phyloP scores from a whole-genome alignment of 2,329 filamentous ascomycete species.

The Sporothrix phasma region DNA sequence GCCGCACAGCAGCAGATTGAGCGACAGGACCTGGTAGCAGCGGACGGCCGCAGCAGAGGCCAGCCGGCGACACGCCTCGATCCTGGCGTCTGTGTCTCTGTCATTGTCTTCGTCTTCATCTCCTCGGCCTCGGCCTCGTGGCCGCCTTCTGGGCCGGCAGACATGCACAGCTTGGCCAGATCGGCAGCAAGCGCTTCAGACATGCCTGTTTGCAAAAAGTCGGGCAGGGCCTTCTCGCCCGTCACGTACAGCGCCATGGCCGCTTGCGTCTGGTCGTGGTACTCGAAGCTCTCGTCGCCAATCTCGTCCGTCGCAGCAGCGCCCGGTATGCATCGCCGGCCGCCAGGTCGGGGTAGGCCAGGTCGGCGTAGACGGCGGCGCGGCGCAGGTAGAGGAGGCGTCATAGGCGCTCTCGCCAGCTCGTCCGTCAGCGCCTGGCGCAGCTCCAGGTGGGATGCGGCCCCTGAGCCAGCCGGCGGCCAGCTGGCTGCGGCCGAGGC shows the following conservation, averaged over 20 bases:
- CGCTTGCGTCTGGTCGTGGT: constrained; percentile 57
- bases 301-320: constrained; percentile 72
- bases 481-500: background rate
- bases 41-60: constrained; percentile 43
- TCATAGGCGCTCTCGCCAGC: constrained; percentile 47
- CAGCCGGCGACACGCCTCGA: constrained; percentile 26
- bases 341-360: constrained; percentile 84
- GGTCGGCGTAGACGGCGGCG: constrained; percentile 57
- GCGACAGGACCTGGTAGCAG: constrained; percentile 49
- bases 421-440: constrained; percentile 49
- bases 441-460: constrained; percentile 39
- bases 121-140: too few species aligned
- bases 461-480: background rate
- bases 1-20: constrained; percentile 52
- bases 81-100: background rate
- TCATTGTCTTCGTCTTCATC: too few species aligned
- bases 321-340: constrained; percentile 85
- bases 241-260: constrained; percentile 35
- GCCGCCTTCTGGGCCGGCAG: background rate
- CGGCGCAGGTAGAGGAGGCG: constrained; percentile 57
- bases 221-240: constrained; percentile 28
- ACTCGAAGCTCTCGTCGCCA: constrained; percentile 69
- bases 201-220: constrained; percentile 32
- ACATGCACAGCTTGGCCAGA: background rate
- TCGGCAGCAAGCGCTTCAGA: background rate